Conservation (phyloP, 116 monocot species). For the Phalaenopsis hybrid region DNA sequence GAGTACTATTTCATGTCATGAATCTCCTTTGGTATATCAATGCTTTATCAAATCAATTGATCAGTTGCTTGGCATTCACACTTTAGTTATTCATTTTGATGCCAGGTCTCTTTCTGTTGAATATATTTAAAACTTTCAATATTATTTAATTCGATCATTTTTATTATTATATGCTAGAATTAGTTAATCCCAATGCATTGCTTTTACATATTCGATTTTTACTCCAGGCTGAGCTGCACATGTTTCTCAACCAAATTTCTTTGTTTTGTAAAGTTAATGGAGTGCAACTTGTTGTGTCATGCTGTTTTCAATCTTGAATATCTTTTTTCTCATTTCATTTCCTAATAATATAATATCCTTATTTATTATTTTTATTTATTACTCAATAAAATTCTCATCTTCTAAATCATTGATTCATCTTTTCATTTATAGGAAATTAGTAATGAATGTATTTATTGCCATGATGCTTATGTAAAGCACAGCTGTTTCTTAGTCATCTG, state of each 20-base stretch:
- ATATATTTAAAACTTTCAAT: background rate
- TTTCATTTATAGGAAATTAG: background rate
- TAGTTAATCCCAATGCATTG: background rate
- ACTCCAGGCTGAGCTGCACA: background rate
- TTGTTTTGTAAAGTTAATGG: background rate
- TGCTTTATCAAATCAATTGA: too few species aligned
- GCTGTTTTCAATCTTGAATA: background rate
- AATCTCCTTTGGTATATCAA: too few species aligned
- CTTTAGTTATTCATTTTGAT: too few species aligned
- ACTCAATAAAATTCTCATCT: background rate
- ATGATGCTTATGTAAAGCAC: background rate
- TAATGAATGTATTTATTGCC: background rate
- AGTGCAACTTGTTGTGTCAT: background rate
- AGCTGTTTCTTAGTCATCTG: too few species aligned
- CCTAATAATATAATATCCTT: background rate
- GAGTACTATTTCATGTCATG: too few species aligned
- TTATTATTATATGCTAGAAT: background rate
- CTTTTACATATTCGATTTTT: background rate
- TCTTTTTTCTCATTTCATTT: background rate
- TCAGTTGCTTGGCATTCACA: too few species aligned
- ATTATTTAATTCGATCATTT: background rate
- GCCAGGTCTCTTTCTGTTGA: background rate
- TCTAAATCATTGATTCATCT: background rate
- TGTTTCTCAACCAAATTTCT: background rate
- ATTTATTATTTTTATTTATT: background rate